Base-by-base conservation (phyloP, 305 asterid species). In the Vinca major region DNA sequence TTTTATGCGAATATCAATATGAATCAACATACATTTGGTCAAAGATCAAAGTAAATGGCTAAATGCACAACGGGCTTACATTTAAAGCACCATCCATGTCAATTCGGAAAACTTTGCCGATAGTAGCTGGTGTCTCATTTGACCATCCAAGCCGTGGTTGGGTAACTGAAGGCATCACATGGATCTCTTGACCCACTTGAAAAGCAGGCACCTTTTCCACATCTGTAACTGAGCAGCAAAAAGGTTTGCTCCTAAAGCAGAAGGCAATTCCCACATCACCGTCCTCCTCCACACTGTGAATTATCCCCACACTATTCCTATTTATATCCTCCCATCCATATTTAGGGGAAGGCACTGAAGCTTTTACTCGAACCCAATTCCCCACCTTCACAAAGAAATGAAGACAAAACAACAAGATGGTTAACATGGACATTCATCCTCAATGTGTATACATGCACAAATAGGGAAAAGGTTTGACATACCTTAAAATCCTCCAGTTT, bases 101-200 rank as follows among this genome's bases (percentile, higher is more conserved):
- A 43, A 92, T 87, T 82, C 95, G 84, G 61, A 55, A 79, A 77
- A 92, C 82, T 79, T 87, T 92, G 56, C 98, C 98, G 75, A 87
- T 80, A 33, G 97, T 80, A 57, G 98, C 97, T 8, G 89, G 89
- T 14, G 96, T 82, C 81, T 92, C 96, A 43, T 86, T 88, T 65
- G 97, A 88, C 98, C 98, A 92, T 74, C 98, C 98, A 76, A 92
- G 95, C 47, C 89, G 90, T 63, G 98, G 98, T 77, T 88, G 94
- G 73, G 90, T 77, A 62, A 90, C 83, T 63, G 91, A 87, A 65
- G 92, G 80, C 74, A 88, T 74, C 75, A 90, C 83, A 62, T 80
- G 97, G 75, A 92, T 85, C 78, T 85, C 95, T 77, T 90, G 94
- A 72, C 92, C 97, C 74, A 87, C 75, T 85, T 87, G 96, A 71